Evolutionary conservation across 805 yeast species (phyloP), one percentile per base, ranked within the genome.

Genomic region (Pichia manshurica): DNA sequence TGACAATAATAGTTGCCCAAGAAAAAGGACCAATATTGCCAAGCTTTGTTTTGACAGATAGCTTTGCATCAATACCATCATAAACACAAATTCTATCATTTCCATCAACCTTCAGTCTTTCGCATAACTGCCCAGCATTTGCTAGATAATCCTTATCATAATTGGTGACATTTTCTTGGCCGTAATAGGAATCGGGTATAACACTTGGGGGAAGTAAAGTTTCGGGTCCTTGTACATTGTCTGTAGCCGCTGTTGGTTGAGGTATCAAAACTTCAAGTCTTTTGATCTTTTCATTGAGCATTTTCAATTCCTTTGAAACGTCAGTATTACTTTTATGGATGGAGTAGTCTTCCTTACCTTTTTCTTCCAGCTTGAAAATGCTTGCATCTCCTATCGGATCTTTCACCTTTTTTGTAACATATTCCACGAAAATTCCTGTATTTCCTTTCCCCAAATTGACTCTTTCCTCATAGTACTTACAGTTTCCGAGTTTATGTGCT

Each of bases 21-120:
- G 79, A 60, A 32, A 76, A 66, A 0, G 82, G 78, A 2, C 82
- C 83, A 58, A 68, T 72, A 53, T 71, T 70, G 48, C 68, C 65
- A 31, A 71, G 59, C 28, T 75, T 58, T 2, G 70, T 61, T 38
- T 66, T 70, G 22, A 65, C 65, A n/a, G 67, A 47, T 44, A 68
- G 61, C 38, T 74, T 63, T 0, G 82, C 72, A 6, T 68, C 52
- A 52, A 68, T 67, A 2, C 73, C 74, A 1, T 60, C 59, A 48
- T 68, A 72, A 25, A 77, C 62, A 41, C 73, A 66, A 7, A 79
- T 62, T 2, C 51, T 48, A 16, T 72, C 79, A n/a, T 65, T 57
- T 0, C 62, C 56, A n/a, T 63, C 54, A 33, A 62, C 39, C 3
- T 54, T 52, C 4, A 55, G 48, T 13, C 5, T 34, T 5, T 31